Percentiles rank a stretch among this genome's conserved stretches.
phyloP scores from a whole-genome alignment of 148 eudicot species.

The Spergularia marina region DNA sequence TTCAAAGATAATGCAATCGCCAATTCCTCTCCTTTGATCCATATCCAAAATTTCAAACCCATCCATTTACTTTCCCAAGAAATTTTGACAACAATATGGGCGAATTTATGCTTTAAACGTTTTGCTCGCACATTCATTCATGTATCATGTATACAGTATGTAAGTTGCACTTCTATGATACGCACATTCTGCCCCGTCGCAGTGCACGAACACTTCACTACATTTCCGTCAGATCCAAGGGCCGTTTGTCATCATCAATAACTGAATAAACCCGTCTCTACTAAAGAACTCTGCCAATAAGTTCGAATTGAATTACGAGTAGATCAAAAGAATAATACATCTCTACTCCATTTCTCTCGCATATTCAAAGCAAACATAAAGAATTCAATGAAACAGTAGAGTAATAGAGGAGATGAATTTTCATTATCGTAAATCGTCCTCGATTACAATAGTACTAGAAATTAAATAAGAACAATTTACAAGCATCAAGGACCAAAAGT shows the following conservation, averaged over 20 bases:
- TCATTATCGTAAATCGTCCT: background rate
- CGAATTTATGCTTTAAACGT: background rate
- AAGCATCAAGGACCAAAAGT: background rate
- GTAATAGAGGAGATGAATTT: no score
- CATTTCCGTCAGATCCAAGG: background rate
- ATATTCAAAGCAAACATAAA: no score
- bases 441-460: background rate
- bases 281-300: no score
- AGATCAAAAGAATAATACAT: background rate
- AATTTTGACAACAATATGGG: background rate
- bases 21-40: background rate
- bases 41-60: background rate
- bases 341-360: background rate
- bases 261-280: no score
- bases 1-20: no score
- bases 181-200: no score
- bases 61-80: constrained; percentile 26
- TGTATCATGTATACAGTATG: background rate
- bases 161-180: background rate
- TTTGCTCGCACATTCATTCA: background rate
- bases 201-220: no score
- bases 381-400: no score
- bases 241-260: no score
- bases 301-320: background rate
- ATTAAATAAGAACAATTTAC: background rate